Conservation (phyloP, 768 basidiomycete genomes). For the Favolaschia claudopus region DNA sequence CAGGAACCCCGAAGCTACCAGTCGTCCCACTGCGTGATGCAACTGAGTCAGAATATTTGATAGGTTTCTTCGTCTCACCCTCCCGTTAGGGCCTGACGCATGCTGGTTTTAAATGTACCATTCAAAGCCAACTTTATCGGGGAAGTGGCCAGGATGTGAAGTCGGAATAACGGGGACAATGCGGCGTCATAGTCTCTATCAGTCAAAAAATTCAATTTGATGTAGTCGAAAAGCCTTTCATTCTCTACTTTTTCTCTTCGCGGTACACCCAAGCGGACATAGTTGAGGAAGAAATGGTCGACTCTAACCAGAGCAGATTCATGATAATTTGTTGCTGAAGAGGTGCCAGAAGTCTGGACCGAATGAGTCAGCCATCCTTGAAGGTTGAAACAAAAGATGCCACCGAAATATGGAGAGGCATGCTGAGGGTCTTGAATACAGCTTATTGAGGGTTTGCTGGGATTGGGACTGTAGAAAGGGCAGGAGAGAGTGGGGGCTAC, state of each 20-base stretch:
- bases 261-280: conserved; percentile 81
- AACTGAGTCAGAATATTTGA: conserved; percentile 2
- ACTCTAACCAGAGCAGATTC: conserved; percentile 90
- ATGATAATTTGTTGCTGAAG: conserved; percentile 87
- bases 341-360: conserved; percentile 71
- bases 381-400: conserved; percentile 27
- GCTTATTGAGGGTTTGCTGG: conserved; percentile 74
- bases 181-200: conserved; percentile 77
- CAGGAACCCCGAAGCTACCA: conserved; percentile 86
- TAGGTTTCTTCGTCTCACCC: conserved; percentile 59
- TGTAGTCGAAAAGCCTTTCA: conserved; percentile 20
- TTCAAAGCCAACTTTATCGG: conserved; percentile 73
- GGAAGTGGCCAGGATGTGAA: conserved; percentile 75
- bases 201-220: conserved; percentile 8
- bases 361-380: conserved; percentile 11
- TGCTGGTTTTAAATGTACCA: conserved; percentile 75
- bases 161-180: conserved; percentile 63
- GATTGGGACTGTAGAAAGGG: conserved; percentile 86
- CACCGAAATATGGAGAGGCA: conserved; percentile 92
- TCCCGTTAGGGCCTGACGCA: conserved; percentile 87
- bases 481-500: conserved; percentile 68
- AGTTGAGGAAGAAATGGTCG: conserved; percentile 66
- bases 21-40: conserved; percentile 65
- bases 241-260: conserved; percentile 72
- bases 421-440: conserved; percentile 87